Evolutionary conservation across 257 asterid species (phyloP), one percentile per base, ranked within the genome.

Genomic region (Misopates orontium): DNA sequence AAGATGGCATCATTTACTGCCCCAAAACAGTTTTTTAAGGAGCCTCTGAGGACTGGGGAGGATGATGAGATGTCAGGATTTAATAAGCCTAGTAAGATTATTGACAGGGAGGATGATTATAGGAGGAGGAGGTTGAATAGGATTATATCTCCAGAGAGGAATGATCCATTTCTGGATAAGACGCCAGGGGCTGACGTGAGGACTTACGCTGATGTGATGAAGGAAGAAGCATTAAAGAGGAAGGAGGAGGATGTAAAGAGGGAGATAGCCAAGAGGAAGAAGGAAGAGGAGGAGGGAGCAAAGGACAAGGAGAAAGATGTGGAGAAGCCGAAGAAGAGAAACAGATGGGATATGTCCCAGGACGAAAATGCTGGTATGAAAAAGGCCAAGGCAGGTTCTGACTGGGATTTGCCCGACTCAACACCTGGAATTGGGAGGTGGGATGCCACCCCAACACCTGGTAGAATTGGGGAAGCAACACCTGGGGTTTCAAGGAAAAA

Each of bases 371-470:
- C 68, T 56, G 82, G 64, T 36, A 50, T 0, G 18, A 59, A 59
- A 21, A 59, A 59, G 49, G 15, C 28, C 4, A 59, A 59, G 49
- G 64, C 23, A 1, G 47, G 88, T 5, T 88, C 96, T 47, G 98
- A 91, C 56, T 91, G 98, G 98, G 98, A 91, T 75, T 50, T 84
- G 70, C 98, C 94, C 0, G 96, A 91, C 57, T 86, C 95, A 0
- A 82, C 98, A 4, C 95, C 91, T 28, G 97, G 97, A 40, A 86
- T 87, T 66, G 98, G 97, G 44, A 85, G 96, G 73, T 92, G 98
- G 98, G 98, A 89, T 81, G 97, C 98, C 0, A 92, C 97, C 4
- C 97, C 96, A 0, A 91, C 98, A 0, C 64, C 64, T 36, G 64
- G 64, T 5, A 59, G 64, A 12, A 18, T 39, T 59, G 64, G 64